Evolutionary conservation across 257 asterid genomes (phyloP), one percentile per base, ranked within the genome.

Genomic region (Capsicum rhomboideum): DNA sequence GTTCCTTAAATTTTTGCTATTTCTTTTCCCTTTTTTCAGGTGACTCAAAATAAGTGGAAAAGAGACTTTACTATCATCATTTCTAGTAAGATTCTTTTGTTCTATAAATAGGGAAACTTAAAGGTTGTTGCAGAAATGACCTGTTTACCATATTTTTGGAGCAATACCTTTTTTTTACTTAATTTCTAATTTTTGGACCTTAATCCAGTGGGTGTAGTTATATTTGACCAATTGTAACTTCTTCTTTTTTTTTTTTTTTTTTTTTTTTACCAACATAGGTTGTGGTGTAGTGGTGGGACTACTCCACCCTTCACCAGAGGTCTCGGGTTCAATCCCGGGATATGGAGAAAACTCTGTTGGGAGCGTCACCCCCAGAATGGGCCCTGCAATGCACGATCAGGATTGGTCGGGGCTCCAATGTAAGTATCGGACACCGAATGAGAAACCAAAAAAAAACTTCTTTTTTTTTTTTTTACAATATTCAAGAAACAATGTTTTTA

Each of bases 401-500:
- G n/a, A n/a, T n/a, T n/a, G n/a, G n/a, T n/a, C n/a, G n/a, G n/a
- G n/a, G n/a, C n/a, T n/a, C n/a, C n/a, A n/a, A n/a, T n/a, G n/a
- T n/a, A n/a, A n/a, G n/a, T n/a, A n/a, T n/a, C n/a, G n/a, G n/a
- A n/a, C n/a, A n/a, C n/a, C n/a, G n/a, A n/a, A n/a, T n/a, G n/a
- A n/a, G n/a, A n/a, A n/a, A n/a, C n/a, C n/a, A n/a, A n/a, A n/a
- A n/a, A n/a, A n/a, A n/a, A n/a, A 37, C 53, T 74, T 21, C 84
- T 85, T 9, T 21, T 55, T 12, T 87, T 66, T 68, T 86, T 85
- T 90, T 80, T 90, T 80, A 64, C 18, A 44, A 50, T 14, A 13
- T 52, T 80, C 59, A 88, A 88, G 90, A 82, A 20, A 18, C 26
- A 7, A 56, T 1, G 63, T 7, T 20, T 56, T 18, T 56, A 56